phyloP scores from a whole-genome alignment of 129 eudicot species.

The Pseudognaphalium luteoalbum region DNA sequence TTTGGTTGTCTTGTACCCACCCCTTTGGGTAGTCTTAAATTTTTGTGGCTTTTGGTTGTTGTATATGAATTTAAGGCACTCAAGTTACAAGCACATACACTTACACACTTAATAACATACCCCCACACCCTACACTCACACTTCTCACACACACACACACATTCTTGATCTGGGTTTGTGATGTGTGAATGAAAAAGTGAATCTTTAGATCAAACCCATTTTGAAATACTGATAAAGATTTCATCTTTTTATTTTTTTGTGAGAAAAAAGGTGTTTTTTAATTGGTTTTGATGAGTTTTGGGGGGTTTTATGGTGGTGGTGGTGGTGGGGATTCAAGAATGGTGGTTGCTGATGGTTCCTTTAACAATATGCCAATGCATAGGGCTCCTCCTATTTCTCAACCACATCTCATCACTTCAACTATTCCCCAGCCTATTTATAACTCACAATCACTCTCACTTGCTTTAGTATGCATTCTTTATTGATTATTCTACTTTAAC shows the following conservation, averaged over 20 bases:
- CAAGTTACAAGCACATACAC: constrained; percentile 18
- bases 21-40: constrained; percentile 50
- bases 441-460: constrained; percentile 60
- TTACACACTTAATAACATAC: constrained; percentile 10
- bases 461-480: constrained; percentile 49
- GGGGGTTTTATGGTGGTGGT: constrained; percentile 55
- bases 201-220: constrained; percentile 34
- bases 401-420: constrained; percentile 49
- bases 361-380: constrained; percentile 38
- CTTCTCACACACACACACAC: background rate
- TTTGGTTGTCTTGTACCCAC: constrained; percentile 65
- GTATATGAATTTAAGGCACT: constrained; percentile 42
- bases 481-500: background rate
- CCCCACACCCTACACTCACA: constrained; percentile 3
- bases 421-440: constrained; percentile 44
- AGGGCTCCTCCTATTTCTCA: constrained; percentile 52
- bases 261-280: background rate
- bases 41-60: constrained; percentile 67
- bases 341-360: constrained; percentile 52
- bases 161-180: constrained; percentile 32
- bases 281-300: constrained; percentile 55
- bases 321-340: constrained; percentile 53
- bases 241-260: background rate
- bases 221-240: constrained; percentile 24
- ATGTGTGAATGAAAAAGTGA: constrained; percentile 30